These are phyloP conservation scores for Globisporangium paroecandrum DNA, from an alignment of 352 stramenopile species.

Conservation along the genomic window DNA sequence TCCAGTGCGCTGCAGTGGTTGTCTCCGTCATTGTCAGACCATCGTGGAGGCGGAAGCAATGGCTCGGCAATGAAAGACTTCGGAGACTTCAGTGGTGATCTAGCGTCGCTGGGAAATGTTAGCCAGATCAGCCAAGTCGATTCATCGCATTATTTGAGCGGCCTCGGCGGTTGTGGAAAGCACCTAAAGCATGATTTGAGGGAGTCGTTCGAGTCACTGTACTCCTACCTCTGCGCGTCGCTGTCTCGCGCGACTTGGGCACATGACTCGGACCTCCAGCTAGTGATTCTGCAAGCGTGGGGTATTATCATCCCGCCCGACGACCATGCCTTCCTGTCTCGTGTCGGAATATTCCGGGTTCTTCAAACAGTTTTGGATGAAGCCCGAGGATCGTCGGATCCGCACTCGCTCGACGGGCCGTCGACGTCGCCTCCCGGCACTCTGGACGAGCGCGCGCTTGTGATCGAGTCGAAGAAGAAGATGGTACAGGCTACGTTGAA, in stretches of 20 bases:
- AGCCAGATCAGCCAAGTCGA: constrained; percentile 17
- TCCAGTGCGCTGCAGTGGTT: constrained; percentile 75
- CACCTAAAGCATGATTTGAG: constrained; percentile 74
- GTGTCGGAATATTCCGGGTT: constrained; percentile 86
- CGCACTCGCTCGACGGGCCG: constrained; percentile 23
- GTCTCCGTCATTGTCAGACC: constrained; percentile 39
- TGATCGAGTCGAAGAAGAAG: constrained; percentile 56
- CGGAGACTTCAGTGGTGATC: constrained; percentile 34
- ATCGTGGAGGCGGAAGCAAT: constrained; percentile 14
- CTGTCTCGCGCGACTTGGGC: constrained; percentile 84
- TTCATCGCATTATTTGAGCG: constrained; percentile 68
- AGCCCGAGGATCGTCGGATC: constrained; percentile 55
- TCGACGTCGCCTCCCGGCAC: constrained; percentile 19
- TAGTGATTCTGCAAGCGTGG: constrained; percentile 82
- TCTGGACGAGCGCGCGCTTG: constrained; percentile 39
- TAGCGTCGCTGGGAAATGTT: constrained; percentile 15
- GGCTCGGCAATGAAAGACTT: constrained; percentile 31
- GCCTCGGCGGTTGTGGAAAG: constrained; percentile 76
- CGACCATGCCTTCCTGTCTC: constrained; percentile 88
- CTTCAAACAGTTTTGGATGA: constrained; percentile 89
- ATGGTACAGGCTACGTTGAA: constrained; percentile 86
- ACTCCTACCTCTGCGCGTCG: constrained; percentile 67
- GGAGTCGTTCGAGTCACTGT: constrained; percentile 83
- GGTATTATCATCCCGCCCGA: constrained; percentile 86
- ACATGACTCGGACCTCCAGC: constrained; percentile 73